Base-by-base conservation (phyloP, 2,329 filamentous ascomycete species). In the Pseudogymnoascus sp. region DNA sequence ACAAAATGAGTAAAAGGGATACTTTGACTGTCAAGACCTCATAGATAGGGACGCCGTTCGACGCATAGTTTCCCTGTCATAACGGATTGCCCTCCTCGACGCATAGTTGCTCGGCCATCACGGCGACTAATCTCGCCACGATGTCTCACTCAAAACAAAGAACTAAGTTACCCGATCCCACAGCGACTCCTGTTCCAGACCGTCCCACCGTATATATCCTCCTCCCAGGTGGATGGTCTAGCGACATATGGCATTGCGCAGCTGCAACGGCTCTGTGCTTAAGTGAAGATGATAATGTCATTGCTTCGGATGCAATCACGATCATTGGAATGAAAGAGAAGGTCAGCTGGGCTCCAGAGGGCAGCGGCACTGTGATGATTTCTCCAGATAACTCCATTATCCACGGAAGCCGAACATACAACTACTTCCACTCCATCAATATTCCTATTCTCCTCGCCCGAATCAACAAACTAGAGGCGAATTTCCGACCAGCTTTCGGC, bases 241-340 rank as follows among this genome's bases (percentile, higher is more conserved):
- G 46, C 26, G 46, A 53, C n/a, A 53, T 53, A 26, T 53, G 46
- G 46, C 46, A 53, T 16, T 53, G 46, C 46, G 46, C 26, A 53
- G 46, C 26, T 53, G 46, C 46, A 11, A 53, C 46, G 46, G 24
- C 26, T 53, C n/a, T 53, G n/a, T 53, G 46, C 14, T 26, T 31
- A 16, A 53, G 46, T 26, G 46, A 53, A 19, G 26, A 31, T 16
- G 16, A 16, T 16, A 12, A 19, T 31, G 46, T 53, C 24, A 31
- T 53, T 31, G 14, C 6, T 16, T 14, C 46, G n/a, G 31, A 53
- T 31, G 4, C 46, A 31, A 2, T 53, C 26, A 53, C 46, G 8
- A 19, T 53, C 26, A 53, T 53, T 53, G 46, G 46, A 19, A 53
- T 53, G 46, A 53, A 53, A 53, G 46, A 53, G 46, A 53, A 31